These are phyloP conservation scores for Nissolia schottii DNA, from an alignment of 306 rosid genomes.

Conservation along the genomic window DNA sequence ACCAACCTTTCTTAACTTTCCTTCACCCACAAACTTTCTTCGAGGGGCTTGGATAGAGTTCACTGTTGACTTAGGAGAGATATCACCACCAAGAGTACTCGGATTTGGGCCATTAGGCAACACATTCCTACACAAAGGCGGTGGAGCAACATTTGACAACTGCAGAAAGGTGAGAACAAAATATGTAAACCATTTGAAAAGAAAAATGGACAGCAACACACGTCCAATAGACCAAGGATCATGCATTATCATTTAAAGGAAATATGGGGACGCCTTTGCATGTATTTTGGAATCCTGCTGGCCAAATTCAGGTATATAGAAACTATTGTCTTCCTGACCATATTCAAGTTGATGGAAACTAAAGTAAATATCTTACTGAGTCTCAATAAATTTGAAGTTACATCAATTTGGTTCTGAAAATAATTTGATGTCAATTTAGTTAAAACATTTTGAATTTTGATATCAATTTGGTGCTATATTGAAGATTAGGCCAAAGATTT, in stretches of 20 bases:
- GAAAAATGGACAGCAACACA: conserved; percentile 5
- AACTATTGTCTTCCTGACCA: not conserved
- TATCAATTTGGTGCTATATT: too few relatives aligned
- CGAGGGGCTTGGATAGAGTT: conserved; percentile 91
- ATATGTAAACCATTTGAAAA: conserved; percentile 13
- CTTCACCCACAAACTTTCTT: conserved; percentile 94
- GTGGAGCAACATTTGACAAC: conserved; percentile 88
- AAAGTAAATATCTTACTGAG: too few relatives aligned
- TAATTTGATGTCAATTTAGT: too few relatives aligned
- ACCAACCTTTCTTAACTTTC: conserved; percentile 86
- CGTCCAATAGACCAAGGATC: not conserved
- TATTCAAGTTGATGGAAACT: conserved; percentile 8
- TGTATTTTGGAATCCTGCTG: not conserved
- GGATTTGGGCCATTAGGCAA: conserved; percentile 69
- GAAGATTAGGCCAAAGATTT: too few relatives aligned
- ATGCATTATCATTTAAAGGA: not conserved
- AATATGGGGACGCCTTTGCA: not conserved
- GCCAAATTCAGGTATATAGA: not conserved
- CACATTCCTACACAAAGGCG: conserved; percentile 73
- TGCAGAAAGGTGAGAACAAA: conserved; percentile 41
- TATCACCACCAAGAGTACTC: conserved; percentile 53
- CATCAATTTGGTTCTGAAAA: too few relatives aligned
- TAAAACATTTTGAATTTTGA: too few relatives aligned
- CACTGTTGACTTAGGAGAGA: conserved; percentile 74
- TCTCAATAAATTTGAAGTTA: too few relatives aligned